Evolutionary conservation across 768 basidiomycete genomes (phyloP).

Genomic region (Suillus discolor): DNA sequence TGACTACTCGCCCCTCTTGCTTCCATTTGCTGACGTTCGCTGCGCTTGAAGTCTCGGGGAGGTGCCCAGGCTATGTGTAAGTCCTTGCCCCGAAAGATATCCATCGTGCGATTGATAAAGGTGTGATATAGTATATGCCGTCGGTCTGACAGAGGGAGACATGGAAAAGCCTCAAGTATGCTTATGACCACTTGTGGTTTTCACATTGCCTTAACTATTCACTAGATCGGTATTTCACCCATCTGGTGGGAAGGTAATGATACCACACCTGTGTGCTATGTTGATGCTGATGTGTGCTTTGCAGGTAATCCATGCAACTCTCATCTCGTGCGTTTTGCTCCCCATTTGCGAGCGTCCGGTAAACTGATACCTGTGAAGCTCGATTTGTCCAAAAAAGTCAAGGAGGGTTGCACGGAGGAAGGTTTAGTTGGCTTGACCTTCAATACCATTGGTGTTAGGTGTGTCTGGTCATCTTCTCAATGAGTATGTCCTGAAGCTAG

Average conservation of each 20-base stretch:
- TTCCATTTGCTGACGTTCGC: constrained; percentile 4
- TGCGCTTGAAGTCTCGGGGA: constrained; percentile 51
- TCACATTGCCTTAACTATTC: constrained; percentile 11
- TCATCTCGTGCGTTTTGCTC: constrained; percentile 58
- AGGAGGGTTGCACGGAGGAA: constrained; percentile 81
- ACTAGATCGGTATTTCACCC: constrained; percentile 82
- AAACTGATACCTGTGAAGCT: constrained; percentile 47
- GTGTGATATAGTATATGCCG: constrained; percentile 60
- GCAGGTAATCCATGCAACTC: constrained; percentile 85
- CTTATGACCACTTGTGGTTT: constrained; percentile 8
- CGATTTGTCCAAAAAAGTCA: constrained; percentile 77
- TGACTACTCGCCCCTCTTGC: background rate
- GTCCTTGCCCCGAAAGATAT: constrained; percentile 25
- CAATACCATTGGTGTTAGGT: constrained; percentile 87
- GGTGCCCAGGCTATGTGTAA: constrained; percentile 87
- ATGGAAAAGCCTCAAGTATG: constrained; percentile 83
- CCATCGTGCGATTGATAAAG: background rate
- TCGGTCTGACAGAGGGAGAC: constrained; percentile 75
- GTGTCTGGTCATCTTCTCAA: constrained; percentile 17
- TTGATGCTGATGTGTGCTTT: background rate
- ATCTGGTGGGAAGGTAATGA: constrained; percentile 90
- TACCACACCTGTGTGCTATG: background rate
- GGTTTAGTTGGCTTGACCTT: constrained; percentile 82
- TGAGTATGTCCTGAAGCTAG: constrained; percentile 6
- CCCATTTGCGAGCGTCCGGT: background rate